phyloP scores from a whole-genome alignment of 768 basidiomycete species.

The Boletus reticuloceps region DNA sequence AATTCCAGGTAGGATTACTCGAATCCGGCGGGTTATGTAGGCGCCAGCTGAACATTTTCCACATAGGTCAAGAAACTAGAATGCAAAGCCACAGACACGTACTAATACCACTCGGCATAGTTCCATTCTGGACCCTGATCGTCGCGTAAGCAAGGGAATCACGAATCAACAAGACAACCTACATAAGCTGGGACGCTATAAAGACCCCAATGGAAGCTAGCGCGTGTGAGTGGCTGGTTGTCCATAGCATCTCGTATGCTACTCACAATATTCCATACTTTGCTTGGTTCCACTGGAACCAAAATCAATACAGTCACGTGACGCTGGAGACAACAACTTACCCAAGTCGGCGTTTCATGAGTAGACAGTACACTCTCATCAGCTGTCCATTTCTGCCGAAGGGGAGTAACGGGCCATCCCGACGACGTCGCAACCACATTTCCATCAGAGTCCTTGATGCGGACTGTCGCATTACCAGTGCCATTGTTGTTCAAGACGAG shows the following conservation, averaged over 20 bases:
- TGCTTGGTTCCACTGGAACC: slow-evolving; percentile 44
- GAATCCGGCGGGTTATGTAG: slow-evolving; percentile 36
- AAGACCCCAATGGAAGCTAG: slow-evolving; percentile 49
- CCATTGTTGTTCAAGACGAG: slow-evolving; percentile 37
- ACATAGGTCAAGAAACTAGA: not conserved
- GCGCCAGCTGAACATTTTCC: slow-evolving; percentile 31
- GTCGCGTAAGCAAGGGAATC: not conserved
- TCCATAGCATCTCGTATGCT: not conserved
- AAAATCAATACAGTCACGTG: not conserved
- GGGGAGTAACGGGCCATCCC: slow-evolving; percentile 38
- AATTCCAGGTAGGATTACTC: slow-evolving; percentile 42
- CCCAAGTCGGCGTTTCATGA: slow-evolving; percentile 58
- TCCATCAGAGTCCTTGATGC: slow-evolving; percentile 35
- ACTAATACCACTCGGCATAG: slow-evolving; percentile 61
- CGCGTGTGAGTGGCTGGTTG: not conserved
- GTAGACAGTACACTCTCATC: slow-evolving; percentile 35
- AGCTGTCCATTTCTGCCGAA: slow-evolving; percentile 40
- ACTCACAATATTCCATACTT: slow-evolving; percentile 59
- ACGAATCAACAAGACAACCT: not conserved
- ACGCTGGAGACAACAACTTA: slow-evolving; percentile 19
- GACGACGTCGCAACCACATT: slow-evolving; percentile 33
- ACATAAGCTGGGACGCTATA: slow-evolving; percentile 48
- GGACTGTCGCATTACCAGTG: slow-evolving; percentile 28
- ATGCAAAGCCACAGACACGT: slow-evolving; percentile 16
- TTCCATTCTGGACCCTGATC: slow-evolving; percentile 35